These are phyloP conservation scores for Fusarium coffeatum DNA, from an alignment of 2,329 filamentous ascomycete species.

Conservation along the genomic window DNA sequence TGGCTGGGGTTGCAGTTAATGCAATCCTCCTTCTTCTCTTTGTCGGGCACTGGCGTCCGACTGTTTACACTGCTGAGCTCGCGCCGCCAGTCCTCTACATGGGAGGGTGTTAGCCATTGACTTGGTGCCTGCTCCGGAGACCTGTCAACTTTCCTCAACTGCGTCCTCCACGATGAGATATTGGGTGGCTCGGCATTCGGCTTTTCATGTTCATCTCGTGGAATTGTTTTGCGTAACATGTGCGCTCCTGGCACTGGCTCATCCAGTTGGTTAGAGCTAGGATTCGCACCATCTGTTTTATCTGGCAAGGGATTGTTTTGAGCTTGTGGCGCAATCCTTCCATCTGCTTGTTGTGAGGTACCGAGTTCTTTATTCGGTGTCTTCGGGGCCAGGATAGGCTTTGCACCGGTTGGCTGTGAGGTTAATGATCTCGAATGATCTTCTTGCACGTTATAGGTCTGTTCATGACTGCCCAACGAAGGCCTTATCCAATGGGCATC, in stretches of 20 bases:
- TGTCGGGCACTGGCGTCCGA: conserved; percentile 23
- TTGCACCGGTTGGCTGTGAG: neutral
- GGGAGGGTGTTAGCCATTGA: conserved; percentile 28
- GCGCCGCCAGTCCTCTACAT: conserved; percentile 36
- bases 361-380: neutral
- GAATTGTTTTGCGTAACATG: conserved; percentile 16
- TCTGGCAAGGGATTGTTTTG: neutral
- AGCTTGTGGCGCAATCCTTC: conserved; percentile 1
- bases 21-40: conserved; percentile 31
- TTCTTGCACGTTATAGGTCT: conserved; percentile 3
- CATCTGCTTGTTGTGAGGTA: neutral
- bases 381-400: neutral
- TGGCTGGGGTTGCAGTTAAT: conserved; percentile 41
- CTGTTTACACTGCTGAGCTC: conserved; percentile 41
- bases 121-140: conserved; percentile 27
- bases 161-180: conserved; percentile 41
- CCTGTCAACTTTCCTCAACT: conserved; percentile 41
- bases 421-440: neutral
- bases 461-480: conserved; percentile 23
- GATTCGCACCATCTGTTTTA: neutral
- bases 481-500: conserved; percentile 25
- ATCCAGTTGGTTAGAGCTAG: neutral
- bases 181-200: conserved; percentile 11
- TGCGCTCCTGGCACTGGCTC: conserved; percentile 4
- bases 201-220: conserved; percentile 4